Evolutionary conservation across 2,329 filamentous ascomycete genomes (phyloP), one percentile per base, ranked within the genome.

Genomic region (Cladophialophora bantiana): DNA sequence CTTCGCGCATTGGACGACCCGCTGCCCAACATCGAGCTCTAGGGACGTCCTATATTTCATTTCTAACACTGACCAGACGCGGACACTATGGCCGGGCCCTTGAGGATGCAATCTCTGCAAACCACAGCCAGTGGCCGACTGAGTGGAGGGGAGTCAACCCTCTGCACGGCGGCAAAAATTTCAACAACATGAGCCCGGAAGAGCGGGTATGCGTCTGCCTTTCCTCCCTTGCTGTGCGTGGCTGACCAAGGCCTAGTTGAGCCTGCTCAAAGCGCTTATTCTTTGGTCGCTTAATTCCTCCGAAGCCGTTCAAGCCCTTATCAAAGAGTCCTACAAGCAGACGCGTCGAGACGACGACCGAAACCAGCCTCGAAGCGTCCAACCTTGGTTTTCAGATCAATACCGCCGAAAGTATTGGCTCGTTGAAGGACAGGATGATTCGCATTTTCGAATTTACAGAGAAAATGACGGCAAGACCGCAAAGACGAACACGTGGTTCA

Each of bases 331-430:
- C 15, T 96, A 98, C 84, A 94, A 97, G 79, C 89, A 94, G 81
- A 87, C 88, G 69, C 90, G 94, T 67, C 91, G 94, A 74, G 92
- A 88, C 67, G 88, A 88, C 70, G 88, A 90, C 73, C 81, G 87
- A 55, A 97, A 97, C 76, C 93, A 97, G 72, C 91, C 94, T 7
- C 84, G 96, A 40, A 94, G 93, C 0, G 91, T 97, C 54, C 93
- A 96, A 76, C 89, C 93, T 4, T 97, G 94, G 94, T 94, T 94
- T 7, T 86, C 88, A 12, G 94, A 97, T 77, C 92, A 91, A 70
- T 89, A 97, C 73, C 96, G 95, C 82, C 89, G 95, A 64, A 89
- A 93, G 67, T 99, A 98, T 79, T 99, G 91, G 82, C 83, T 99
- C 56, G 87, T 99, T 69, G 95, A 99, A 79, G 95, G 95, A 12